A percentile compares a stretch with the other conserved stretches of the same genome.
Conservation (phyloP, 2,329 filamentous ascomycete genomes). For the Anthostomella pinea region DNA sequence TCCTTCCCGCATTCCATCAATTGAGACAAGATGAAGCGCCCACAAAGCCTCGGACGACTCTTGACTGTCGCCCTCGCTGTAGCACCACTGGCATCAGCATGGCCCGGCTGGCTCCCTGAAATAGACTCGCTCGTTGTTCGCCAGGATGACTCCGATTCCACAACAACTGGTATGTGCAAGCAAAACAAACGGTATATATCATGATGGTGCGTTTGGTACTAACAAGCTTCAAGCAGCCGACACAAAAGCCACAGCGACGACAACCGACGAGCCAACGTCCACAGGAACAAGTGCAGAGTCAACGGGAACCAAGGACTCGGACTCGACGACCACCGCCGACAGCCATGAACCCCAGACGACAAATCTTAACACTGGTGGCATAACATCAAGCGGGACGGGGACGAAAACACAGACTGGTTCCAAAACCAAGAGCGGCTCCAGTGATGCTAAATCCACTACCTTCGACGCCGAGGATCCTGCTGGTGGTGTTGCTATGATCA, state of each 20-base stretch:
- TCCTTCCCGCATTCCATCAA: conserved; percentile 21
- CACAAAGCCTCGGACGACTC: conserved; percentile 42
- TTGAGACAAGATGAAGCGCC: conserved; percentile 46
- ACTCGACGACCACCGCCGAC: conserved; percentile 11
- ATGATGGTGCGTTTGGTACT: conserved; percentile 3
- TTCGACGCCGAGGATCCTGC: conserved; percentile 46
- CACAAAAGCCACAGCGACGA: conserved; percentile 2
- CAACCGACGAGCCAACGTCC: conserved; percentile 16
- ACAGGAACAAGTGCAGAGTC: too few species aligned
- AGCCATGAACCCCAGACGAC: conserved; percentile 29
- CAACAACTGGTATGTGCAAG: conserved; percentile 3
- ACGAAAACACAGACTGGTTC: conserved; percentile 27
- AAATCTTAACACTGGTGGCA: conserved; percentile 41
- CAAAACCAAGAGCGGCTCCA: conserved; percentile 25
- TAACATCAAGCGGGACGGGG: conserved; percentile 26
- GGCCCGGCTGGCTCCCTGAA: conserved; percentile 55
- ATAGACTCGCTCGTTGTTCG: conserved; percentile 52
- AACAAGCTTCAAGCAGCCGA: conserved; percentile 10
- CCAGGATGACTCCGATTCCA: conserved; percentile 33
- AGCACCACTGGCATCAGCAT: conserved; percentile 50
- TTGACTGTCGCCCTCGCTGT: conserved; percentile 52
- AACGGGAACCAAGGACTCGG: too few species aligned
- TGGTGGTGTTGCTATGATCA: conserved; percentile 52
- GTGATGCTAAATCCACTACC: conserved; percentile 33
- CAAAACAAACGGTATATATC: not conserved